Evolutionary conservation across 768 basidiomycete species (phyloP).

Genomic region (Leucogyrophana mollusca): DNA sequence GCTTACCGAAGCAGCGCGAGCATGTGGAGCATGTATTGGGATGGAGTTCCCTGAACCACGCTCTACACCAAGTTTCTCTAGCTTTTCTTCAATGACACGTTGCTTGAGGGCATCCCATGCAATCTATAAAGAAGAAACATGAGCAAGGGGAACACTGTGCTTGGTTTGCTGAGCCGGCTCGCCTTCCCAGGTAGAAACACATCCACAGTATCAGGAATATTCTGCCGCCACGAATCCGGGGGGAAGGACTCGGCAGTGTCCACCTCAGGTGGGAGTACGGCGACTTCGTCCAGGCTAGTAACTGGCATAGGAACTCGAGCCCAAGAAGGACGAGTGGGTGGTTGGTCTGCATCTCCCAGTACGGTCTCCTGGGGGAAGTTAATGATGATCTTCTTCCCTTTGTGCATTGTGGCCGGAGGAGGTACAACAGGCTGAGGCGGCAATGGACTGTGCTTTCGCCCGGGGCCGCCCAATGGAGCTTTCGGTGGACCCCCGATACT

Average conservation of each 20-base stretch:
- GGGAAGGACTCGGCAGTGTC: slow-evolving; percentile 58
- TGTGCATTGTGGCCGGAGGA: slow-evolving; percentile 30
- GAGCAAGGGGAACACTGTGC: slow-evolving; percentile 5
- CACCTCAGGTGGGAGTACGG: slow-evolving; percentile 29
- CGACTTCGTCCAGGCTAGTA: slow-evolving; percentile 29
- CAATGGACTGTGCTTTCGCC: slow-evolving; percentile 72
- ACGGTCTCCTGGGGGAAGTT: slow-evolving; percentile 73
- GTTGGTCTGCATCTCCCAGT: slow-evolving; percentile 34
- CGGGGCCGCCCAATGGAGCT: slow-evolving; percentile 77
- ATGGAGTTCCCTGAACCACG: slow-evolving; percentile 50
- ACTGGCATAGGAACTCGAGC: slow-evolving; percentile 56
- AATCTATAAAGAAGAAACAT: slow-evolving; percentile 37
- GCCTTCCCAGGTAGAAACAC: slow-evolving; percentile 86
- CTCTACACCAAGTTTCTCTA: slow-evolving; percentile 79
- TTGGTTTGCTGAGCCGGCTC: slow-evolving; percentile 16
- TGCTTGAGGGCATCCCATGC: slow-evolving; percentile 77
- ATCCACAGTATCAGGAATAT: slow-evolving; percentile 67
- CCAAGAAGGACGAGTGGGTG: slow-evolving; percentile 49
- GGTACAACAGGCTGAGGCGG: slow-evolving; percentile 32
- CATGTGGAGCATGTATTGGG: slow-evolving; percentile 72
- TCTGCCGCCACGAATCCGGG: slow-evolving; percentile 56
- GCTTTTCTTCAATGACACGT: slow-evolving; percentile 74
- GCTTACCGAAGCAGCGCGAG: slow-evolving; percentile 81
- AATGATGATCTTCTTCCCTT: slow-evolving; percentile 66
- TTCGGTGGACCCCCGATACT: slow-evolving; percentile 89